These are phyloP conservation scores for Atkinsonella hypoxylon DNA, from an alignment of 2,329 filamentous ascomycete genomes.

Conservation along the genomic window DNA sequence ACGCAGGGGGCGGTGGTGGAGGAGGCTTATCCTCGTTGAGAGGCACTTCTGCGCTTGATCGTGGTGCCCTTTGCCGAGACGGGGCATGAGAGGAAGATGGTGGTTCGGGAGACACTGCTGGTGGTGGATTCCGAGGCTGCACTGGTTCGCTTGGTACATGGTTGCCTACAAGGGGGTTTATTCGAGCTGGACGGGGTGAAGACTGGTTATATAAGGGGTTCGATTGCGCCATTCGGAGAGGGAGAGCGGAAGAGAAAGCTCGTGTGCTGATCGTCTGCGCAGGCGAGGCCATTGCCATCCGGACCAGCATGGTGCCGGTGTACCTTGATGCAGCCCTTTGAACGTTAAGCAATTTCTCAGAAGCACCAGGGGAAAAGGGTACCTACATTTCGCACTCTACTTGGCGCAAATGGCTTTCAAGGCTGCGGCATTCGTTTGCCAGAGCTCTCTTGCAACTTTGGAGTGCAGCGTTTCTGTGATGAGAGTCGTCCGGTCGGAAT, in stretches of 20 bases:
- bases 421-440: background rate
- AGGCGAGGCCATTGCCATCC: slow-evolving; percentile 14
- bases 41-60: background rate
- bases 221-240: slow-evolving; percentile 13
- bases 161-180: slow-evolving; percentile 22
- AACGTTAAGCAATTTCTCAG: background rate
- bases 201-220: slow-evolving; percentile 1
- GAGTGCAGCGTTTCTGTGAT: background rate
- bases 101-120: slow-evolving; percentile 5
- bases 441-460: background rate
- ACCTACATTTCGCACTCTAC: slow-evolving; percentile 12
- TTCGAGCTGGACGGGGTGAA: slow-evolving; percentile 8
- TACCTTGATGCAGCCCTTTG: slow-evolving; percentile 17
- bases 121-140: slow-evolving; percentile 1
- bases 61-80: background rate
- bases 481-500: slow-evolving; percentile 13
- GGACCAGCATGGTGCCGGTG: slow-evolving; percentile 20
- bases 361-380: background rate
- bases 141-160: slow-evolving; percentile 9
- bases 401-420: background rate
- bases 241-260: slow-evolving; percentile 21
- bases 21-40: slow-evolving; percentile 11
- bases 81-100: background rate
- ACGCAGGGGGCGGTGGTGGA: slow-evolving; percentile 9
- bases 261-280: slow-evolving; percentile 11